Evolutionary conservation across 2,329 filamentous ascomycete species (phyloP), one percentile per base, ranked within the genome.

Genomic region (Epichloe scottii): DNA sequence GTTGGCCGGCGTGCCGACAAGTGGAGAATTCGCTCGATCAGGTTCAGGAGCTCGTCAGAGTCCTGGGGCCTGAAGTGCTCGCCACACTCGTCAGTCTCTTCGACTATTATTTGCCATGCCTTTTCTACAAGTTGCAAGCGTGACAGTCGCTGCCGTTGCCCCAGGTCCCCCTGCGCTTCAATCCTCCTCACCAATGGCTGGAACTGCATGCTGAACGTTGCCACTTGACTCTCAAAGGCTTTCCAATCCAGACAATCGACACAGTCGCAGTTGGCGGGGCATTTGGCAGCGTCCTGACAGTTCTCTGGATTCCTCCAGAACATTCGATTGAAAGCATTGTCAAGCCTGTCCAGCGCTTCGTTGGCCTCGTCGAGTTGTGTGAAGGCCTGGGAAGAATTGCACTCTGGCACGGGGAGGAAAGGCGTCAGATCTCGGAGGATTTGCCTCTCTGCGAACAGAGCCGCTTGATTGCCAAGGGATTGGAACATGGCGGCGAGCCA

Each of bases 401-500:
- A 11, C 10, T 50, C 41, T 19, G n/a, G 19, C 4, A 15, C 10
- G 5, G 48, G 48, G 19, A 50, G 48, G 12, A 38, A 50, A 30
- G 15, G 19, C 2, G 41, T 38, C 21, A 50, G 34, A 21, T 50
- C 48, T 19, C 17, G 48, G 8, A 50, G 48, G 6, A 50, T 30
- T 30, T 39, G 48, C 8, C 34, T 43, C 34, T 45, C 41, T 21
- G 48, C 48, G n/a, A 50, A 45, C 4, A 50, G 34, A 14, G 48
- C 41, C 15, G 48, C 48, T 33, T 50, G 48, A 17, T 43, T 50
- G n/a, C 48, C 48, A 8, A 50, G 48, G 4, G 40, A 45, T 21
- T 50, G 48, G n/a, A 50, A 50, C 40, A 50, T 50, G 34, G 41
- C 40, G 19, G 41, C 48, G 38, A 50, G 48, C 48, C 48, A 50